Conservation (phyloP, 257 asterid species). For the Thymus mandschuricus region DNA sequence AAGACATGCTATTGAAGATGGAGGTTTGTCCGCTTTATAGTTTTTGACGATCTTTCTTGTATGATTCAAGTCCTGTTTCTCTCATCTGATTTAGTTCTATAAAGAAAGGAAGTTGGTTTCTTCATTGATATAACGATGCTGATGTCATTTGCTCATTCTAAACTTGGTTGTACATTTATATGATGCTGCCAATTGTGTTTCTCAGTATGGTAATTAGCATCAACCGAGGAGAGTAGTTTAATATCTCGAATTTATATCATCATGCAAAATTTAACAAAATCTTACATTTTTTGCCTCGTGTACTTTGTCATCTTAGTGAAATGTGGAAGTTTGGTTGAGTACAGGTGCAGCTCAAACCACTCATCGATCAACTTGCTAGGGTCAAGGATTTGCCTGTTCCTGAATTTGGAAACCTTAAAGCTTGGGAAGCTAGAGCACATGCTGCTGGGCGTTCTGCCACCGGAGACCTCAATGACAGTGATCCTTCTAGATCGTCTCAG, state of each 20-base stretch:
- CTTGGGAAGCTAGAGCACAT: constrained; percentile 86
- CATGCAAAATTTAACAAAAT: constrained; percentile 17
- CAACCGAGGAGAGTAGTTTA: constrained; percentile 2
- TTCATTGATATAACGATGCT: constrained; percentile 19
- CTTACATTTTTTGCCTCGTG: constrained; percentile 20
- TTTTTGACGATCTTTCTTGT: constrained; percentile 3
- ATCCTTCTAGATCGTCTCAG: constrained; percentile 64
- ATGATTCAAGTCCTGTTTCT: constrained; percentile 1
- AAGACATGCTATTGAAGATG: constrained; percentile 74
- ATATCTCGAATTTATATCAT: not conserved
- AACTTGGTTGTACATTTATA: constrained; percentile 32
- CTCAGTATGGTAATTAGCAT: constrained; percentile 34
- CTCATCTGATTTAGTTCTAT: not conserved
- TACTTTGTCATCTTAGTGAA: constrained; percentile 25
- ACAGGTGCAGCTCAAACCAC: constrained; percentile 87
- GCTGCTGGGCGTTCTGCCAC: constrained; percentile 74
- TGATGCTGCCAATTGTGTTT: constrained; percentile 34
- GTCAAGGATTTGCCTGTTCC: constrained; percentile 89
- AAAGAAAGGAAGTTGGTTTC: constrained; percentile 11
- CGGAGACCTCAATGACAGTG: constrained; percentile 59
- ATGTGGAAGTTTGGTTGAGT: constrained; percentile 37
- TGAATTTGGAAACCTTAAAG: constrained; percentile 88
- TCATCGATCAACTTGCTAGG: constrained; percentile 78
- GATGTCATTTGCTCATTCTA: constrained; percentile 3
- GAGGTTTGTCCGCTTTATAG: constrained; percentile 63